A percentile compares a stretch with the other conserved stretches of the same genome.
Conservation (phyloP, 108 stramenopile genomes). For the Discostella pseudostelligera region DNA sequence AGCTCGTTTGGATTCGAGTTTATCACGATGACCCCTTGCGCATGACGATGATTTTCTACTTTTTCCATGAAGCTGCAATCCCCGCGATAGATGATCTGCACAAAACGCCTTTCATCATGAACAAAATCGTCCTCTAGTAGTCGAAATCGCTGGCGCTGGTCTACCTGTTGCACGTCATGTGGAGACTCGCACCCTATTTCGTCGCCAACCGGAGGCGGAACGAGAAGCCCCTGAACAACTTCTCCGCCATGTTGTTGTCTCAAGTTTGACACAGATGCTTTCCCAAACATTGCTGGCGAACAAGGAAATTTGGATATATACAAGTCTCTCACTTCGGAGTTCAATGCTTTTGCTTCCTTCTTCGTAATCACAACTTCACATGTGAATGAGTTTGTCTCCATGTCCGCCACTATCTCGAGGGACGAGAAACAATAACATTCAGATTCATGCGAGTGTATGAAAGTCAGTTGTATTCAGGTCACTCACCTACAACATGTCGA, state of each 20-base stretch:
- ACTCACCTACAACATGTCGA: constrained; percentile 16
- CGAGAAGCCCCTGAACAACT: constrained; percentile 36
- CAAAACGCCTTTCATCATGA: constrained; percentile 8
- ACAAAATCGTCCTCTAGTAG: not conserved
- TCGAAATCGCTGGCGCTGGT: constrained; percentile 23
- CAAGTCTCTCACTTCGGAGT: constrained; percentile 11
- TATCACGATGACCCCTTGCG: constrained; percentile 63
- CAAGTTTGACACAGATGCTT: constrained; percentile 45
- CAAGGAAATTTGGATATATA: constrained; percentile 54
- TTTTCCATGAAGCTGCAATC: constrained; percentile 69
- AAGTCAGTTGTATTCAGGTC: constrained; percentile 1
- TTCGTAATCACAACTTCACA: constrained; percentile 55
- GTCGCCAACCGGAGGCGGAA: constrained; percentile 33
- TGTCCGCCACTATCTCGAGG: constrained; percentile 58
- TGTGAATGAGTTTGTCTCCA: constrained; percentile 47
- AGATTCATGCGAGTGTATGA: not conserved
- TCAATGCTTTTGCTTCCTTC: not conserved
- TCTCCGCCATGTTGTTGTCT: constrained; percentile 26
- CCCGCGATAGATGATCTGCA: constrained; percentile 64
- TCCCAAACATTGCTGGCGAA: constrained; percentile 76
- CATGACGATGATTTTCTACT: constrained; percentile 47
- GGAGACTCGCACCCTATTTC: constrained; percentile 49
- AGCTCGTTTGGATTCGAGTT: constrained; percentile 61
- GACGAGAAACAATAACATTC: constrained; percentile 2
- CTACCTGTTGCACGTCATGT: constrained; percentile 1